Evolutionary conservation across 306 rosid species (phyloP), one percentile per base, ranked within the genome.

Genomic region (Fragaria nilgerrensis): DNA sequence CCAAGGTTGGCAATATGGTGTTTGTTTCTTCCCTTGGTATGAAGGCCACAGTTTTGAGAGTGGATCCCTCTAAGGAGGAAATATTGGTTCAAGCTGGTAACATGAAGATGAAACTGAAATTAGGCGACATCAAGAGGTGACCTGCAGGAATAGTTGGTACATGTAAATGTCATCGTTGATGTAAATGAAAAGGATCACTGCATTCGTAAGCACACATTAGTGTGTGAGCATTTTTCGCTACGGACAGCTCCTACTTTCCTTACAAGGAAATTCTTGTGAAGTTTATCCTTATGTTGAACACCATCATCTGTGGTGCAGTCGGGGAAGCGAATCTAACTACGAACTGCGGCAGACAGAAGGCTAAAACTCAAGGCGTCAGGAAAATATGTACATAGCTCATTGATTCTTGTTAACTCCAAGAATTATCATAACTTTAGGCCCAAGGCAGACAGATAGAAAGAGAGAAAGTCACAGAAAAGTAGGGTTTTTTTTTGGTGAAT

Each of bases 71-170:
- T 73, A 95, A 85, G 81, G 93, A 89, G 70, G 97, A 95, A 82
- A 70, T 92, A 58, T 80, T 87, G 79, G 97, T 92, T 86, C 97
- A 86, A 88, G 90, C 92, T 32, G 99, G 97, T 82, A 85, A 62
- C 85, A 85, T 95, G 86, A 95, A 89, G 86, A 64, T 92, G 93
- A 92, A 90, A 87, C 70, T 92, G 75, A 92, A 88, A 85, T 59
- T 89, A 74, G 68, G 75, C 0, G 97, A 92, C 82, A 79, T 92
- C 83, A 81, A 81, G 81, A 82, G 76, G 77, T 92, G 73, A 84
- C 55, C 7, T 52, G 20, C 17, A 13, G 77, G 82, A 70, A 80
- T 82, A 56, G 65, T 32, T 64, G 23, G 59, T 67, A 70, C 78
- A 82, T 65, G 52, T 53, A 25, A 52, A 55, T 64, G 59, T 39